phyloP scores from a whole-genome alignment of 305 asterid genomes.

The Euphrasia arctica region DNA sequence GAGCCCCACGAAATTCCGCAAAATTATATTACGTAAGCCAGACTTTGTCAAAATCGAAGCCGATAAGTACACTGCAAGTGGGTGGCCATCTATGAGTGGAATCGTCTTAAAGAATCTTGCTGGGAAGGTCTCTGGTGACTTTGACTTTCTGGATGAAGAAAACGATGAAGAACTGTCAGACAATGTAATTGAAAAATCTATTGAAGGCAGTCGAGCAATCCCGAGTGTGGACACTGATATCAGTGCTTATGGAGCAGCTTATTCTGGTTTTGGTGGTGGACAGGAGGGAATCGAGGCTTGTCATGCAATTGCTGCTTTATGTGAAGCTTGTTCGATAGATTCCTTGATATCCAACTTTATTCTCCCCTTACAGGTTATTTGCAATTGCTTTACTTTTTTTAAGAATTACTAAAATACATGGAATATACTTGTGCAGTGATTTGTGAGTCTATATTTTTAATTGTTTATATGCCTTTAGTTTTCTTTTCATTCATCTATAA shows the following conservation, averaged over 20 bases:
- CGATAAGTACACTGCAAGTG: constrained; percentile 82
- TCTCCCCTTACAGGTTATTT: constrained; percentile 92
- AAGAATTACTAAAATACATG: neutral
- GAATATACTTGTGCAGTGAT: constrained; percentile 1
- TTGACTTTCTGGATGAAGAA: constrained; percentile 52
- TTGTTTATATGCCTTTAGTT: neutral
- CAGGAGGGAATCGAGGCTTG: constrained; percentile 81
- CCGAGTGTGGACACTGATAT: constrained; percentile 39
- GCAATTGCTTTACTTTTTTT: constrained; percentile 24
- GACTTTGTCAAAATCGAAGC: constrained; percentile 48
- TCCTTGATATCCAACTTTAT: constrained; percentile 95
- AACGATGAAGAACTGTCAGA: constrained; percentile 44
- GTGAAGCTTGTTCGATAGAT: constrained; percentile 91
- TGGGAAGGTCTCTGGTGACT: constrained; percentile 78
- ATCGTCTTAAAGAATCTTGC: constrained; percentile 80
- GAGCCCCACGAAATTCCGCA: constrained; percentile 62
- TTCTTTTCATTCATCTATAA: neutral
- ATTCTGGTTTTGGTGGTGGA: constrained; percentile 66
- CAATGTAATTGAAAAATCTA: constrained; percentile 27
- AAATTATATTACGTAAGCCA: constrained; percentile 64
- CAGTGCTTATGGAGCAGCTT: constrained; percentile 79
- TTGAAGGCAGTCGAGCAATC: constrained; percentile 25
- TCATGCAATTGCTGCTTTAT: constrained; percentile 93
- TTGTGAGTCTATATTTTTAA: neutral
- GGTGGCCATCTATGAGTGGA: constrained; percentile 98